A percentile compares a stretch with the other conserved stretches of the same genome.
These are phyloP conservation scores for Penicillium antarcticum DNA, from an alignment of 495 filamentous ascomycete genomes.

Conservation along the genomic window DNA sequence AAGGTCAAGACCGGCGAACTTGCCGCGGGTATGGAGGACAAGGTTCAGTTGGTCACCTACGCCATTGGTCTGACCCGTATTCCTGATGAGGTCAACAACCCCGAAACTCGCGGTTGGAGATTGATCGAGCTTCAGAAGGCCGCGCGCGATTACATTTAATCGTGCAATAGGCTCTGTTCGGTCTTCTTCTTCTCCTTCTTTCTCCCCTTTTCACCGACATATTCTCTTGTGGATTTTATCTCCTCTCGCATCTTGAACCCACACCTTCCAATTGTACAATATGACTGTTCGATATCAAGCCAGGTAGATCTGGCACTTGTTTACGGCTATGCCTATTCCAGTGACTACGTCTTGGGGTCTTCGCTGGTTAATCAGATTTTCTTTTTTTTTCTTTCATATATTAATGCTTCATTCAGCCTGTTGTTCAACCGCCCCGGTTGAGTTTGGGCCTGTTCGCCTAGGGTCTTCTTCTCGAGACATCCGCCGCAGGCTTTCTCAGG, in stretches of 20 bases:
- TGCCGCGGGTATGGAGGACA: constrained; percentile 98
- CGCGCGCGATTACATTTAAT: constrained; percentile 88
- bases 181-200: neutral
- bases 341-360: constrained; percentile 18
- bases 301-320: constrained; percentile 36
- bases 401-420: constrained; percentile 24
- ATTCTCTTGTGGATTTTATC: neutral
- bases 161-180: neutral
- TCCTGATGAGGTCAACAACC: constrained; percentile 92
- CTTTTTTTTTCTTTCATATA: constrained; percentile 24
- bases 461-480: constrained; percentile 1
- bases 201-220: constrained; percentile 2
- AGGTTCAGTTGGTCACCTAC: constrained; percentile 95
- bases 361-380: constrained; percentile 17
- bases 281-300: constrained; percentile 38
- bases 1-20: constrained; percentile 86
- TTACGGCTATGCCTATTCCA: constrained; percentile 29
- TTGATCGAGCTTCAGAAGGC: constrained; percentile 99
- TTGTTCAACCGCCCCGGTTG: constrained; percentile 12
- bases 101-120: constrained; percentile 93
- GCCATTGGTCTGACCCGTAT: constrained; percentile 93
- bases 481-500: neutral
- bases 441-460: constrained; percentile 1
- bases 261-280: constrained; percentile 38
- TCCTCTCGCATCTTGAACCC: constrained; percentile 5